phyloP scores from a whole-genome alignment of 805 yeast genomes.

The Ogataea pilisensis region DNA sequence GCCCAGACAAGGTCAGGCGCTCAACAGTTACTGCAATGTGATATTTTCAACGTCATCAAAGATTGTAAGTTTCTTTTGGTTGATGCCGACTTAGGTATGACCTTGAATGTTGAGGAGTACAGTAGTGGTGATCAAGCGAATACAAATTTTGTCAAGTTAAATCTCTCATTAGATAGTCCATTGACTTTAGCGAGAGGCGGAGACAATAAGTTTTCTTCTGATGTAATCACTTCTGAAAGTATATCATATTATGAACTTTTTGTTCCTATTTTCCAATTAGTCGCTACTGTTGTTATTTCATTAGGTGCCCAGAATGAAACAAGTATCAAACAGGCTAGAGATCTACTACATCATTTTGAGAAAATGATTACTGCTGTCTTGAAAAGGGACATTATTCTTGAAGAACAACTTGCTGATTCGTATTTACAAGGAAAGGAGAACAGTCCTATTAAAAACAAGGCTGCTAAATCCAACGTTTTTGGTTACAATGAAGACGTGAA shows the following conservation, averaged over 20 bases:
- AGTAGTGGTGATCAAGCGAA: conserved; percentile 4
- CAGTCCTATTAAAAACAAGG: background rate
- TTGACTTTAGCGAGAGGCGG: conserved; percentile 28
- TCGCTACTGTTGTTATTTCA: conserved; percentile 62
- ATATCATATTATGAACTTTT: conserved; percentile 64
- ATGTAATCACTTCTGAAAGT: conserved; percentile 5
- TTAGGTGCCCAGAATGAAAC: conserved; percentile 72
- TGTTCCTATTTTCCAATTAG: conserved; percentile 69
- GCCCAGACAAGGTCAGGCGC: conserved; percentile 80
- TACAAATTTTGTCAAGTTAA: conserved; percentile 36
- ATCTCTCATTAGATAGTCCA: conserved; percentile 51
- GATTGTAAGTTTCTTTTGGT: conserved; percentile 52
- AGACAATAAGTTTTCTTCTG: conserved; percentile 1
- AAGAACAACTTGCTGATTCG: conserved; percentile 3
- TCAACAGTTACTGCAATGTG: conserved; percentile 66
- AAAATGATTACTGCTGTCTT: conserved; percentile 51
- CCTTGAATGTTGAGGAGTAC: conserved; percentile 18
- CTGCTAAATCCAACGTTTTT: background rate
- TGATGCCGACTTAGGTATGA: conserved; percentile 80
- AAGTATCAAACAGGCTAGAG: conserved; percentile 49
- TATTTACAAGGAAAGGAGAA: background rate
- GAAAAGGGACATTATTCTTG: conserved; percentile 27
- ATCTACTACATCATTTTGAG: conserved; percentile 47
- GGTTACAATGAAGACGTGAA: background rate
- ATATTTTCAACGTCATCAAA: conserved; percentile 58